These are phyloP conservation scores for Pulveroboletus frians DNA, from an alignment of 768 basidiomycete species.

Conservation along the genomic window DNA sequence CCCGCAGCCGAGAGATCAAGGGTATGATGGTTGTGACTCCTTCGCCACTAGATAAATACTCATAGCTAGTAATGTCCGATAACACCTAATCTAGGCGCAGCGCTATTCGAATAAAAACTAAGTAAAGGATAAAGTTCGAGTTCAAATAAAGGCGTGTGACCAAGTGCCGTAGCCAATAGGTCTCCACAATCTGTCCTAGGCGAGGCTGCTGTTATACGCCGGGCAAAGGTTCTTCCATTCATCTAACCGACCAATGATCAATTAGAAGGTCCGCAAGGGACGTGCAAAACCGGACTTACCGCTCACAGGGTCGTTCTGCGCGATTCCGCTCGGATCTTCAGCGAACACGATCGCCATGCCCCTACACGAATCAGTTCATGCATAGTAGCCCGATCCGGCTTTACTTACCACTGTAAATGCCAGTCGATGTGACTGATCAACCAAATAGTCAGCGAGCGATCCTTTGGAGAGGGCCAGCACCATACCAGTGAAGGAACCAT, in stretches of 20 bases:
- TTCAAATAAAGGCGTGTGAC: too few species aligned
- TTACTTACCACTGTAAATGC: constrained; percentile 20
- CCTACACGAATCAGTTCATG: constrained; percentile 36
- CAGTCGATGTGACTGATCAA: constrained; percentile 24
- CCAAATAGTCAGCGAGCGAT: constrained; percentile 1
- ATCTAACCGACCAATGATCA: constrained; percentile 4
- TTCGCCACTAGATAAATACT: too few species aligned
- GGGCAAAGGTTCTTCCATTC: constrained; percentile 19
- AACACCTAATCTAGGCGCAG: too few species aligned
- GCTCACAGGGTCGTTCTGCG: constrained; percentile 12
- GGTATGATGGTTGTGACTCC: too few species aligned
- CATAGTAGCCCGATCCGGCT: constrained; percentile 17
- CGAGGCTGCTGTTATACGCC: constrained; percentile 6
- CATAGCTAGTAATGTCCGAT: too few species aligned
- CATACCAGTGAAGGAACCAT: constrained; percentile 42
- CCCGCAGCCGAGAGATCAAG: too few species aligned
- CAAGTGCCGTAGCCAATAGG: too few species aligned
- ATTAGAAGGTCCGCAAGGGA: neutral
- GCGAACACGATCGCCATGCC: constrained; percentile 39
- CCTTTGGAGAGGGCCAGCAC: neutral
- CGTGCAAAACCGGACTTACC: constrained; percentile 6
- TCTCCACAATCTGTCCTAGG: too few species aligned
- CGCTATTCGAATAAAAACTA: too few species aligned
- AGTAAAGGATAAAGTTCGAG: too few species aligned
- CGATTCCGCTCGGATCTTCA: constrained; percentile 28